Evolutionary conservation across 768 basidiomycete genomes (phyloP), one percentile per base, ranked within the genome.

Genomic region (Suillus clintonianus): DNA sequence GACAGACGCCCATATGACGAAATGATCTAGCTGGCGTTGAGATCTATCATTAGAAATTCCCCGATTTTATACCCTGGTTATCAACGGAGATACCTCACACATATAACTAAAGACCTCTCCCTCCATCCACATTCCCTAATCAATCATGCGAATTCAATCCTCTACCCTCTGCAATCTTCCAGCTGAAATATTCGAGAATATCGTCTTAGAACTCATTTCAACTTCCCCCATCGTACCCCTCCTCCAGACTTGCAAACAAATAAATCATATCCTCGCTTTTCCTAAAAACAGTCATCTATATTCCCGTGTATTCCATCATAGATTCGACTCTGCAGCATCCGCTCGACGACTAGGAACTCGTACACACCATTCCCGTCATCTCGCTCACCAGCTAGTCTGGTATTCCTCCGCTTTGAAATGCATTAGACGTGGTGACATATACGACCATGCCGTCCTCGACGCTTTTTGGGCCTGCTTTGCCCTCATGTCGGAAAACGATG

Each of bases 401-500:
- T 83, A 74, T 76, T 81, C 68, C 56, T 27, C 14, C 43, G 69
- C 76, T 5, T 67, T 80, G 59, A 65, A 61, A 22, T 68, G 64
- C 51, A 68, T 82, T 57, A 73, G 80, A 61, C 53, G 65, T 1
- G 66, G 70, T 32, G 66, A 82, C 61, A 67, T 80, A 48, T 64
- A 75, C 24, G 79, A 84, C 15, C 32, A 60, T 27, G 41, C 62
- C 41, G 24, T 78, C 62, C 67, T 72, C 14, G 67, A 74, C 0
- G 69, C 76, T 1, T 78, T 91, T 24, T 83, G 82, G 75, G 75
- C 74, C 0, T 79, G 80, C 6, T 85, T 82, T 59, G 68, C 88
- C 48, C 83, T 91, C 80, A 71, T 88, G 72, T 74, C 84, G 4
- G 89, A 91, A 65, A 86, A 89, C 74, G 89, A 91, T 73, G 88